Evolutionary conservation across 2,329 filamentous ascomycete species (phyloP), one percentile per base, ranked within the genome.

Genomic region (Aspergillus transmontanensis): DNA sequence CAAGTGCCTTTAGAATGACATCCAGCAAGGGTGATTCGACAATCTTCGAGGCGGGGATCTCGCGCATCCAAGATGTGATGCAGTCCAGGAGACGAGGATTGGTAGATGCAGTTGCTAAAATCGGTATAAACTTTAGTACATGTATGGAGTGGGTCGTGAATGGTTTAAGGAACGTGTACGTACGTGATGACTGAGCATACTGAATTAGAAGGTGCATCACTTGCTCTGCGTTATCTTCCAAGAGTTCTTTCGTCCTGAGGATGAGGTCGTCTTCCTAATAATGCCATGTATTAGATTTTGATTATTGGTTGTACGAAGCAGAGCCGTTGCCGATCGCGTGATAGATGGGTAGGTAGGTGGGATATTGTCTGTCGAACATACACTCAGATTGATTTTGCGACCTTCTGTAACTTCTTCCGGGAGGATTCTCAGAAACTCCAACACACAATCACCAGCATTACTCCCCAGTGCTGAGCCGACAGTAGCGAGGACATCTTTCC

Each of bases 391-490:
- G 86, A 99, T 97, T 84, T 98, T 99, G 82, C 95, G 93, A 82
- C 95, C 95, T 86, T 99, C 94, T 72, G 92, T 98, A 76, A 99
- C 95, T 86, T 99, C 95, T 85, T 99, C 95, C 61, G 95, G 95
- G 69, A 99, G 89, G 73, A 99, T 94, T 79, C 93, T 93, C 69
- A 99, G 85, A 79, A 99, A 99, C 79, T 99, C 95, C 75, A 99
- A 85, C 73, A 98, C 91, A 78, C 91, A 95, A 68, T 93, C 88
- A 72, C 95, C 88, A 64, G 90, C 87, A 73, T 91, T 90, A 68
- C 72, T 76, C 61, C 80, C 90, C 61, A 98, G 86, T 50, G 91
- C 87, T 61, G 89, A 86, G 59, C 96, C 91, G 56, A 98, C 91
- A 58, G 90, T 89, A 54, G 87, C 85, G 66, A 99, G 83, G 59